Evolutionary conservation across 2,329 filamentous ascomycete species (phyloP), one percentile per base, ranked within the genome.

Genomic region (Botrytis tulipae): DNA sequence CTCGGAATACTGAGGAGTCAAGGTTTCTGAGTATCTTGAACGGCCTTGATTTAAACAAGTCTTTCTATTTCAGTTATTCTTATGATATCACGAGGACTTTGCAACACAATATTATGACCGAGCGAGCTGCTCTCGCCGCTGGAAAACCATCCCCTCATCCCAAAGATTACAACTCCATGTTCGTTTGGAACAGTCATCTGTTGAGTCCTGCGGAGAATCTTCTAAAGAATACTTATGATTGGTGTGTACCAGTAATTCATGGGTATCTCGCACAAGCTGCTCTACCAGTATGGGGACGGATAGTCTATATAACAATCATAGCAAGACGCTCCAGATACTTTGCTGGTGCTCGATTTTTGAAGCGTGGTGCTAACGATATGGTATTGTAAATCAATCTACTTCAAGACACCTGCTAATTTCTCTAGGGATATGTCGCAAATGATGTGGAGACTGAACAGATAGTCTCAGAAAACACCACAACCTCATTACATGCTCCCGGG

Each of bases 371-470:
- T 66, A 99, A 99, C 79, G 96, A 99, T 81, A 82, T 95, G 73
- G 85, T 86, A 82, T 66, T 80, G 76, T 65, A 22, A n/a, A 46
- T 14, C 6, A 18, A 42, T 70, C 37, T 37, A 35, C 54, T 54
- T 29, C 18, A 29, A 44, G 18, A 16, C 32, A n/a, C 35, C 42
- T 68, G 69, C 78, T 77, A 57, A 78, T 44, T 22, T 7, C 46
- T 14, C 6, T 63, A 86, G 81, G 95, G 96, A 22, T 97, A 97
- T 81, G 96, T 99, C 72, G 97, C 96, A 70, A 99, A 99, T 80
- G 97, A 99, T 82, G 96, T 99, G 37, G 97, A 99, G 83, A 98
- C 96, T 0, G 96, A 99, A 83, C 96, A 99, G 82, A 98, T 99
- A 74, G 95, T 99, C 8, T 96, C 95, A 0, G 96, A 99, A 81